Percentiles rank a stretch among this genome's conserved stretches.
phyloP scores from a whole-genome alignment of 192 early-diverging fungal genomes.

The Entophlyctis luteolus region DNA sequence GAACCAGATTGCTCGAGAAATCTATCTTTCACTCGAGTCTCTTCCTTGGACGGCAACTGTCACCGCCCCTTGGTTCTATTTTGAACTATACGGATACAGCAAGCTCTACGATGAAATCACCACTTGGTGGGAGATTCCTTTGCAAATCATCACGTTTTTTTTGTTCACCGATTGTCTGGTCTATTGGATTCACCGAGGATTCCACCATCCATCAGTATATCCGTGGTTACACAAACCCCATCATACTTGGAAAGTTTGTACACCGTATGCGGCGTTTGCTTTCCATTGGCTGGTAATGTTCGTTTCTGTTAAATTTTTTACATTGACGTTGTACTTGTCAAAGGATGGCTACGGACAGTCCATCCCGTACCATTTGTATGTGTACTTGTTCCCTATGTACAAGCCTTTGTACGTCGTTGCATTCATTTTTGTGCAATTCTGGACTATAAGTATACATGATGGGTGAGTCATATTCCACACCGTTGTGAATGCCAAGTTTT shows the following conservation, averaged over 20 bases:
- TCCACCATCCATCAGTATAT: constrained; percentile 89
- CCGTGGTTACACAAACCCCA: constrained; percentile 84
- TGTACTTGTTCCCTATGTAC: constrained; percentile 87
- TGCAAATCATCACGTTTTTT: constrained; percentile 72
- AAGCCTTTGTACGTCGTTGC: constrained; percentile 81
- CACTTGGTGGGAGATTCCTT: constrained; percentile 64
- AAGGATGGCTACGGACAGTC: constrained; percentile 94
- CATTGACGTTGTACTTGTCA: neutral
- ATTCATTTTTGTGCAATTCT: constrained; percentile 87
- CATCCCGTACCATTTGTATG: constrained; percentile 90
- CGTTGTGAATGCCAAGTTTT: neutral
- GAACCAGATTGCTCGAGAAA: constrained; percentile 87
- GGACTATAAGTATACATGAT: constrained; percentile 98
- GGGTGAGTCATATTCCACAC: constrained; percentile 43
- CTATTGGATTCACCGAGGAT: constrained; percentile 93
- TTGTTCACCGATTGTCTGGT: constrained; percentile 91
- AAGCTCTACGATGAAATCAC: constrained; percentile 71
- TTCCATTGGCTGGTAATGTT: constrained; percentile 76
- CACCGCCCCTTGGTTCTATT: constrained; percentile 88
- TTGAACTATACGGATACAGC: constrained; percentile 86
- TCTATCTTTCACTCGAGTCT: constrained; percentile 69
- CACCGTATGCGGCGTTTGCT: constrained; percentile 91
- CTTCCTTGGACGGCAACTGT: constrained; percentile 77
- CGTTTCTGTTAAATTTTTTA: neutral
- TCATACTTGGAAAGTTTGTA: constrained; percentile 88